phyloP scores from a whole-genome alignment of 139 green algal genomes.

The Tetraselmis chui region DNA sequence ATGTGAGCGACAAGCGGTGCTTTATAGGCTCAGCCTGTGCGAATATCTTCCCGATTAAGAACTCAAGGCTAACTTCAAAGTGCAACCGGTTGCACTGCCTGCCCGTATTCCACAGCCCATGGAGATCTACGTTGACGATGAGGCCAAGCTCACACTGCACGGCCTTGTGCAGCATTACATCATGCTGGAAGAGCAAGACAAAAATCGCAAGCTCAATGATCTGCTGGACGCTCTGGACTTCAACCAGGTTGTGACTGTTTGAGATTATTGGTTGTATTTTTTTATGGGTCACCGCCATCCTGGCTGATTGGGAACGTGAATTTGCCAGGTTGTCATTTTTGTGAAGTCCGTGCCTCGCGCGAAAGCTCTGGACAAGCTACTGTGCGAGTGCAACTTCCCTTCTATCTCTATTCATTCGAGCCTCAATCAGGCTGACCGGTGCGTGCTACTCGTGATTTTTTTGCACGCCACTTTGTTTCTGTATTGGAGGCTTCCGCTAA shows the following conservation, averaged over 20 bases:
- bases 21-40: too few relatives aligned
- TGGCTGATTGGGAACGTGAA: too few relatives aligned
- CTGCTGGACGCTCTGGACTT: constrained; percentile 97
- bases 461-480: too few relatives aligned
- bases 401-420: constrained; percentile 82
- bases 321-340: constrained; percentile 85
- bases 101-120: constrained; percentile 51
- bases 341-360: constrained; percentile 78
- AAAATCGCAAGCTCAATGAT: constrained; percentile 99
- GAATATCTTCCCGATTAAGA: too few relatives aligned
- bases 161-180: constrained; percentile 99
- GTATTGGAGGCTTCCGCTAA: too few relatives aligned
- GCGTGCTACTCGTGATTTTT: too few relatives aligned
- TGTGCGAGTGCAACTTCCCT: constrained; percentile 98
- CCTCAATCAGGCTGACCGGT: constrained; percentile 84
- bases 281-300: too few relatives aligned
- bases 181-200: constrained; percentile 93
- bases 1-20: too few relatives aligned
- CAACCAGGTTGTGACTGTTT: constrained; percentile 77
- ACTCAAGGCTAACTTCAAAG: background rate
- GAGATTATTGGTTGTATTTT: background rate
- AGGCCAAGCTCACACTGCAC: constrained; percentile 98
- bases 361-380: constrained; percentile 83
- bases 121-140: constrained; percentile 91
- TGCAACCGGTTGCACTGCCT: background rate